Evolutionary conservation across 2,329 filamentous ascomycete species (phyloP), one percentile per base, ranked within the genome.

Genomic region (Graphilbum fragrans): DNA sequence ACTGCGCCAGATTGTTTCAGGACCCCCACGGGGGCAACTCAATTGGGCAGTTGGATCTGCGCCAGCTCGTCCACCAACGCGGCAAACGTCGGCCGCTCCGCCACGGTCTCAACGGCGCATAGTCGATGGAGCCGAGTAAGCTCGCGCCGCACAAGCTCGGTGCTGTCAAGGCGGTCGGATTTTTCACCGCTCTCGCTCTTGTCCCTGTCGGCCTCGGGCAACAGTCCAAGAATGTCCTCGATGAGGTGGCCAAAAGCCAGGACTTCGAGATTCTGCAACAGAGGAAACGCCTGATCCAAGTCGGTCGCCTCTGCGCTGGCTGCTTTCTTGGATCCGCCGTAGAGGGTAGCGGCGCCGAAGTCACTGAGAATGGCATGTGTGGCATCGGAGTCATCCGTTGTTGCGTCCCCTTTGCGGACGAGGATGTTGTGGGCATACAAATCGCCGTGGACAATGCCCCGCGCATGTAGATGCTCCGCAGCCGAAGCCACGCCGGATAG

Each of bases 341-440:
- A 68, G 14, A 69, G 55, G 1, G 65, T 68, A 2, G 66, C 66
- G 2, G 66, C 67, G 11, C 65, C 65, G 41, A 70, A 67, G 39
- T 67, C 66, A 20, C 64, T 65, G 3, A 70, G 54, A 12, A 70
- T 49, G 4, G 66, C 65, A 46, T 69, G 63, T 1, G 58, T 62
- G 10, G 18, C 7, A n/a, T 37, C 38, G 4, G 16, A 17, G 4
- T 12, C 38, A 4, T 35, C 19, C 5, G 25, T n/a, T 11, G 17
- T 17, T 16, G 20, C 3, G 12, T n/a, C 16, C 31, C 21, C 22
- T 20, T 14, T 22, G 20, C 17, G 14, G 20, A 61, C 61, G 11
- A 70, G 55, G 17, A 70, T 63, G 48, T 69, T 69, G 49, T 69
- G 65, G 11, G 66, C 64, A 39, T 66, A 67, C 29, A 70, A 41